phyloP scores from a whole-genome alignment of 2,329 filamentous ascomycete species.

The Ciborinia camelliae region DNA sequence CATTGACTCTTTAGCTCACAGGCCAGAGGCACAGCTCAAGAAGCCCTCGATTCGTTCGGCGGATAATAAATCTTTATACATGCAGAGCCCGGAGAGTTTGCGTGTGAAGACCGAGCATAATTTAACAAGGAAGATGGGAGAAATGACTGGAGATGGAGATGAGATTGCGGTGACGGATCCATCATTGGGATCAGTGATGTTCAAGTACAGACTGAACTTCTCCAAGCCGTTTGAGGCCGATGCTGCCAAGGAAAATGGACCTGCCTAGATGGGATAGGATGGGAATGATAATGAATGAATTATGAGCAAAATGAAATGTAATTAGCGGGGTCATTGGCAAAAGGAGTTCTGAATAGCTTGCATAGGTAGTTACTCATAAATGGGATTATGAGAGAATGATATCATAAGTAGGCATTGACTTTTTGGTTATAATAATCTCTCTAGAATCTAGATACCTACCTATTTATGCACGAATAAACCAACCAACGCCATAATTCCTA shows the following conservation, averaged over 20 bases:
- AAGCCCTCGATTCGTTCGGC: slow-evolving; percentile 82
- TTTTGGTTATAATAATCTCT: slow-evolving; percentile 10
- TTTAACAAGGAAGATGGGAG: slow-evolving; percentile 69
- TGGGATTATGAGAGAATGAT: slow-evolving; percentile 3
- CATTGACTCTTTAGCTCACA: slow-evolving; percentile 75
- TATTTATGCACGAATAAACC: slow-evolving; percentile 23
- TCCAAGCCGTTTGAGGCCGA: slow-evolving; percentile 22
- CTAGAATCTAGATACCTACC: slow-evolving; percentile 25
- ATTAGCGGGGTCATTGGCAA: not conserved
- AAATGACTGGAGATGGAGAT: slow-evolving; percentile 76
- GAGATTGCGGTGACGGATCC: slow-evolving; percentile 91
- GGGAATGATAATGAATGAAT: not conserved
- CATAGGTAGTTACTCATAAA: slow-evolving; percentile 9
- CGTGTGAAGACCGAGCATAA: slow-evolving; percentile 84
- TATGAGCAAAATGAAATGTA: slow-evolving; percentile 2
- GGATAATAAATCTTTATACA: slow-evolving; percentile 83
- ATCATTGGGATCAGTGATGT: slow-evolving; percentile 59
- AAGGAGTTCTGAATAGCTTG: slow-evolving; percentile 11
- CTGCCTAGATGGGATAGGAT: not conserved
- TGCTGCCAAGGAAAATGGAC: not conserved
- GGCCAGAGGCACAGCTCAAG: slow-evolving; percentile 89
- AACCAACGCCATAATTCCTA: slow-evolving; percentile 32
- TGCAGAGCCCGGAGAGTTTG: slow-evolving; percentile 76
- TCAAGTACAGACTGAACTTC: slow-evolving; percentile 37
- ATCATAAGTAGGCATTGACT: slow-evolving; percentile 9